These are phyloP conservation scores for Didymella exigua DNA, from an alignment of 2,329 filamentous ascomycete species.

Conservation along the genomic window DNA sequence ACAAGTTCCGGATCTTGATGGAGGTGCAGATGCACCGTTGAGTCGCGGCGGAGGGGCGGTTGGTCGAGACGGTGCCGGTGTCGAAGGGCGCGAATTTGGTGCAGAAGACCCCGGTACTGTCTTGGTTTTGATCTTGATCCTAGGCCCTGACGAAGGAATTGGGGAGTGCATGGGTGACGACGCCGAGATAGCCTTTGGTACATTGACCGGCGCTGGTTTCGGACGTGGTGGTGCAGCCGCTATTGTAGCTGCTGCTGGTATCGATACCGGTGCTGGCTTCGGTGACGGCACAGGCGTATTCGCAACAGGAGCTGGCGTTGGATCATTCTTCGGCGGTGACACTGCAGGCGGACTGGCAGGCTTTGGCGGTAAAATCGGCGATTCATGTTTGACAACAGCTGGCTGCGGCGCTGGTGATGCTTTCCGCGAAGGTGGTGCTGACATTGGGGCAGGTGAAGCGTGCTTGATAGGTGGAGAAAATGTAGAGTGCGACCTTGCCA, in stretches of 20 bases:
- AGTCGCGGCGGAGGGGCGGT: constrained; percentile 23
- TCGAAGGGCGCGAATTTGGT: constrained; percentile 28
- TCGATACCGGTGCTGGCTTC: constrained; percentile 5
- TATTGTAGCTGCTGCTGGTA: constrained; percentile 2
- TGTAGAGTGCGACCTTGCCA: constrained; percentile 19
- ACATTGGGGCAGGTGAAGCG: constrained; percentile 23
- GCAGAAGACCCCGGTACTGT: constrained; percentile 24
- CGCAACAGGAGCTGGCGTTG: constrained; percentile 25
- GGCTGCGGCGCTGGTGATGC: constrained; percentile 24
- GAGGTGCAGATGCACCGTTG: constrained; percentile 15
- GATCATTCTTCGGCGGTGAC: constrained; percentile 22
- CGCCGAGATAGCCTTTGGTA: constrained; percentile 25
- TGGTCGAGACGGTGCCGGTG: constrained; percentile 18
- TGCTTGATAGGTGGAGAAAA: constrained; percentile 27
- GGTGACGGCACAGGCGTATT: constrained; percentile 18
- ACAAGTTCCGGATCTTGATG: constrained; percentile 8
- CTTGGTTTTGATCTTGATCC: constrained; percentile 38
- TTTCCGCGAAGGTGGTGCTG: constrained; percentile 21
- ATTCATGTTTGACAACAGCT: constrained; percentile 18
- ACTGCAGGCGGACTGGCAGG: constrained; percentile 16
- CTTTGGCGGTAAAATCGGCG: constrained; percentile 25
- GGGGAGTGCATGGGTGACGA: constrained; percentile 33
- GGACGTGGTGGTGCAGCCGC: constrained; percentile 14
- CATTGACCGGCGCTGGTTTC: constrained; percentile 21
- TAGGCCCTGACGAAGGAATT: constrained; percentile 31